Percentiles rank a stretch among this genome's conserved stretches.
Evolutionary conservation across 176 grass and related monocot genomes (phyloP).

Genomic region (Lolium perenne): DNA sequence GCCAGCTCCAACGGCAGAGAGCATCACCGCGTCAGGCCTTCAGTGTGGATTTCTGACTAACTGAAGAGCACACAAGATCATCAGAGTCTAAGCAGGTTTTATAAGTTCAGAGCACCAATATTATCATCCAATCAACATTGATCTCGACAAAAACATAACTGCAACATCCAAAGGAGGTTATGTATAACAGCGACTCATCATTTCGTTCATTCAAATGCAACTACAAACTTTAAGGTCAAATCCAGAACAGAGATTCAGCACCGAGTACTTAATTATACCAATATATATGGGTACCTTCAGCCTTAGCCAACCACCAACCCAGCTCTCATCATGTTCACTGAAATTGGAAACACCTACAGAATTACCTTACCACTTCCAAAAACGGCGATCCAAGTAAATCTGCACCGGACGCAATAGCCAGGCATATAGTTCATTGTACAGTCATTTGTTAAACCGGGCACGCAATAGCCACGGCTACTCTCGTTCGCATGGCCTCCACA

Average conservation of each 20-base stretch:
- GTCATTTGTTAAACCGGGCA: conserved; percentile 9
- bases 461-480: conserved; percentile 15
- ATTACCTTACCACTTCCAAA: conserved; percentile 20
- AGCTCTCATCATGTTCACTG: not conserved
- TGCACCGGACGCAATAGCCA: not conserved
- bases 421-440: conserved; percentile 5
- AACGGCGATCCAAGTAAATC: conserved; percentile 18
- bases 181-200: not conserved
- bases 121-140: no score
- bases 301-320: conserved; percentile 7
- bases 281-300: not conserved
- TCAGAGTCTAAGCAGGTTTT: no score
- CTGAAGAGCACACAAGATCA: no score
- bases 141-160: not conserved
- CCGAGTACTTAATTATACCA: not conserved
- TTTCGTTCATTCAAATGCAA: conserved; percentile 5
- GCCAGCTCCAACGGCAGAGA: not conserved
- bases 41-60: no score
- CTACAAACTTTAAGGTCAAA: not conserved
- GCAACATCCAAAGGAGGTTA: not conserved
- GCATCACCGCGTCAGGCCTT: no score
- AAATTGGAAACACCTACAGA: not conserved
- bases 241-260: not conserved
- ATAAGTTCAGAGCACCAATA: no score
- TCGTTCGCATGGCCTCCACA: conserved; percentile 80